Evolutionary conservation across 257 asterid species (phyloP).

Genomic region (Gentiana dahurica): DNA sequence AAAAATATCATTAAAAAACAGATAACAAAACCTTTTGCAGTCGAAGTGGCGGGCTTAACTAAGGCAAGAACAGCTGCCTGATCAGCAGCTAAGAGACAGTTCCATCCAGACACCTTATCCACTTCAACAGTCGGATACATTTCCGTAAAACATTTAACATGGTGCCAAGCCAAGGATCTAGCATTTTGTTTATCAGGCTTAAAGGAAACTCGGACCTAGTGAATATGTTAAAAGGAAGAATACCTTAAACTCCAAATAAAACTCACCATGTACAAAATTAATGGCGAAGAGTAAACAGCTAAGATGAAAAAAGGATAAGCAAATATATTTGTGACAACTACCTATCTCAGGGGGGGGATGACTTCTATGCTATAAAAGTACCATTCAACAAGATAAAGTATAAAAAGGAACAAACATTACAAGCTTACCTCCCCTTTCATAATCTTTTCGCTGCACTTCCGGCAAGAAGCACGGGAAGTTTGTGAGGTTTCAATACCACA

Average conservation of each 20-base stretch:
- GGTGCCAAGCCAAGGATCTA: constrained; percentile 73
- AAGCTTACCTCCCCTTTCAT: constrained; percentile 66
- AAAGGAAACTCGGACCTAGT: constrained; percentile 71
- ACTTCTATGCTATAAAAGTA: too few relatives aligned
- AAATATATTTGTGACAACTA: too few relatives aligned
- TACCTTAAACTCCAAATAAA: constrained; percentile 3
- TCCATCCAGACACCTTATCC: constrained; percentile 67
- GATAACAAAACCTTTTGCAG: constrained; percentile 31
- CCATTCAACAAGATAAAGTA: too few relatives aligned
- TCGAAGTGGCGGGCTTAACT: constrained; percentile 35
- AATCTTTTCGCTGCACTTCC: constrained; percentile 60
- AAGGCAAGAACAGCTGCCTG: constrained; percentile 45
- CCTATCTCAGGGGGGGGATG: too few relatives aligned
- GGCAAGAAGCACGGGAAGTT: constrained; percentile 81
- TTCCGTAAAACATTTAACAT: constrained; percentile 82
- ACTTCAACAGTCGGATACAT: constrained; percentile 31
- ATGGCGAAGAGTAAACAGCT: too few relatives aligned
- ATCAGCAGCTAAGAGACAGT: constrained; percentile 48
- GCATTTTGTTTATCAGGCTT: constrained; percentile 79
- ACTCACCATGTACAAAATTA: too few relatives aligned
- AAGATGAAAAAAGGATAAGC: too few relatives aligned
- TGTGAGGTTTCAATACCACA: constrained; percentile 55
- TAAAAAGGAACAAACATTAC: neutral
- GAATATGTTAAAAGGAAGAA: constrained; percentile 11
- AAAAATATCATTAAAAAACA: constrained; percentile 7